These are phyloP conservation scores for Parathielavia appendiculata DNA, from an alignment of 495 filamentous ascomycete genomes.

Conservation along the genomic window DNA sequence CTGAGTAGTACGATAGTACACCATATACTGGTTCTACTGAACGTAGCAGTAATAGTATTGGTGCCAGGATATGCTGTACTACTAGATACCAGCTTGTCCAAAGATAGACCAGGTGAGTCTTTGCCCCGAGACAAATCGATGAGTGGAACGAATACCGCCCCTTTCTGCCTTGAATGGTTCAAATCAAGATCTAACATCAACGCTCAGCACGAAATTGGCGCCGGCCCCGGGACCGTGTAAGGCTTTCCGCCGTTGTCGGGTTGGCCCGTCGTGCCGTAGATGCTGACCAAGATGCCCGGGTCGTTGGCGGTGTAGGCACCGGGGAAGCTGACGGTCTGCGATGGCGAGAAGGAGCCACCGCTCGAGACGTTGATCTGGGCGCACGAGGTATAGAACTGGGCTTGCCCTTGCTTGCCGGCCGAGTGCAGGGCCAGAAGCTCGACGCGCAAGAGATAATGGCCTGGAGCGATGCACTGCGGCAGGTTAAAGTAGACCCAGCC, in stretches of 20 bases:
- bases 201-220: conserved; percentile 39
- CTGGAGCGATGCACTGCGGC: conserved; percentile 44
- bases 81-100: too few species aligned
- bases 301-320: conserved; percentile 49
- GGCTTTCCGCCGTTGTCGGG: conserved; percentile 45
- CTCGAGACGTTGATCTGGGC: conserved; percentile 52
- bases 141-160: too few species aligned
- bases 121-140: too few species aligned
- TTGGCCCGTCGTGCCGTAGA: conserved; percentile 46
- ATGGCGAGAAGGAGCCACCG: conserved; percentile 40
- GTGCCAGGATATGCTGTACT: too few species aligned
- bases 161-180: not conserved
- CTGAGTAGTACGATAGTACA: too few species aligned
- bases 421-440: conserved; percentile 52
- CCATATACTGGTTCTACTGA: too few species aligned
- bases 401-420: conserved; percentile 39
- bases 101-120: too few species aligned
- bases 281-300: conserved; percentile 50
- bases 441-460: conserved; percentile 52
- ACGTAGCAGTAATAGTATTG: too few species aligned
- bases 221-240: conserved; percentile 43
- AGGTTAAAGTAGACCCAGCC: conserved; percentile 47
- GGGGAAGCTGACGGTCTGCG: conserved; percentile 50
- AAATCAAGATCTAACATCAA: not conserved
- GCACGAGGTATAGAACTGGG: conserved; percentile 54